phyloP scores from a whole-genome alignment of 1,284 basidiomycete genomes.

The Puccinia hordei region DNA sequence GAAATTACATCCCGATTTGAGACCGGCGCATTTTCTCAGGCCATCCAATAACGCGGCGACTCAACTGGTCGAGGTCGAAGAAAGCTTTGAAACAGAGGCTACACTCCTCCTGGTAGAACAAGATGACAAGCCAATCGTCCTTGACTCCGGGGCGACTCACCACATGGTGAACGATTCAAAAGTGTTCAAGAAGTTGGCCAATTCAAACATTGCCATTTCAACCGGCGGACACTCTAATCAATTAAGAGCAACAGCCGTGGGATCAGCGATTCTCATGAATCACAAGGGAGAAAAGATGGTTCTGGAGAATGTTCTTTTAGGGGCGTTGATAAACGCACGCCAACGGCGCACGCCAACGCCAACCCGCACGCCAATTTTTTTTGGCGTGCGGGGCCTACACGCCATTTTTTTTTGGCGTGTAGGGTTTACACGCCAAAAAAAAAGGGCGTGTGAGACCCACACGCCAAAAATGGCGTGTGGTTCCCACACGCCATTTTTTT shows the following conservation, averaged over 20 bases:
- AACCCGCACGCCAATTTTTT: no score
- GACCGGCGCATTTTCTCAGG: no score
- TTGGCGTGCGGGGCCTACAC: no score
- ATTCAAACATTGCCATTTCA: not conserved
- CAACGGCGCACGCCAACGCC: no score
- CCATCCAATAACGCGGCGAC: not conserved
- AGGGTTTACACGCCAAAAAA: no score
- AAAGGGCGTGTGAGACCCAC: no score
- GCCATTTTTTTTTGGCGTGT: no score
- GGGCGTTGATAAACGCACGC: not conserved
- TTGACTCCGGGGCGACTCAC: not conserved
- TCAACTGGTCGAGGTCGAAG: not conserved
- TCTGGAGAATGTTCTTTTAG: not conserved
- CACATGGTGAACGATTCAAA: not conserved
- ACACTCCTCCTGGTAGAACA: not conserved
- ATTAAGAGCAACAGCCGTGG: not conserved
- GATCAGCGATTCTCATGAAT: not conserved
- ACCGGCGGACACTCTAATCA: slow-evolving; percentile 2
- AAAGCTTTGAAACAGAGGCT: not conserved
- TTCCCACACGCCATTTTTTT: no score
- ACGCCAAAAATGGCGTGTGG: no score
- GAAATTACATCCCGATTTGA: not conserved
- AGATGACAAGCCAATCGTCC: not conserved
- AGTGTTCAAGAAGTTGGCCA: not conserved
- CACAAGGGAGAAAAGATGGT: not conserved